These are phyloP conservation scores for Gossypium sturtianum DNA, from an alignment of 345 rosid genomes.

Conservation along the genomic window DNA sequence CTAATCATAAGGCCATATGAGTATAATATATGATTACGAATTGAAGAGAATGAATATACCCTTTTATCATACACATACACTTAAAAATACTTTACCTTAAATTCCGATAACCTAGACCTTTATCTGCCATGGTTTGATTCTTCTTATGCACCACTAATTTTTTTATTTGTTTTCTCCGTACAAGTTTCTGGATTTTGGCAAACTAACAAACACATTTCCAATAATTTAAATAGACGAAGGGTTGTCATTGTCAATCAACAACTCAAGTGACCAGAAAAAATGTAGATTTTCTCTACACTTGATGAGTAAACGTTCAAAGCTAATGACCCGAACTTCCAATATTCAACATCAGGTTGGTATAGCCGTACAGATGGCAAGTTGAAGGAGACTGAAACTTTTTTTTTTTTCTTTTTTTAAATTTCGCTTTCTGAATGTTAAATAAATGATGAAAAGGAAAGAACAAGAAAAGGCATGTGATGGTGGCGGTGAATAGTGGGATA, in stretches of 20 bases:
- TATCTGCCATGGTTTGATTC: not conserved
- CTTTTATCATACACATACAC: not conserved
- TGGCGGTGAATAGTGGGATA: not conserved
- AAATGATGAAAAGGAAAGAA: not conserved
- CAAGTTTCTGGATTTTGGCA: not conserved
- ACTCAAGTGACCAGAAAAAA: no score
- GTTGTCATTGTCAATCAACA: not conserved
- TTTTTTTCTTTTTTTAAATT: no score
- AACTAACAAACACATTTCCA: not conserved
- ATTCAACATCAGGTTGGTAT: not conserved
- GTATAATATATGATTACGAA: no score
- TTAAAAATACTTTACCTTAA: no score
- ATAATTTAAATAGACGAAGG: not conserved
- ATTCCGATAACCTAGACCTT: no score
- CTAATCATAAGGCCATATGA: not conserved
- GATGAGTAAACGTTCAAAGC: no score
- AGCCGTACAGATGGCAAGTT: no score
- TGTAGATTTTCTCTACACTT: no score
- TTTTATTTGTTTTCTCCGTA: not conserved
- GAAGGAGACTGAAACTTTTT: no score
- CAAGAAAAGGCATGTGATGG: not conserved
- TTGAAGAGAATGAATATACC: not conserved
- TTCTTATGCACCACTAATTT: not conserved
- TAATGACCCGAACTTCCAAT: not conserved
- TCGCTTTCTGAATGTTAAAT: no score